Evolutionary conservation across 768 basidiomycete species (phyloP).

Genomic region (Phlebiopsis gigantea): DNA sequence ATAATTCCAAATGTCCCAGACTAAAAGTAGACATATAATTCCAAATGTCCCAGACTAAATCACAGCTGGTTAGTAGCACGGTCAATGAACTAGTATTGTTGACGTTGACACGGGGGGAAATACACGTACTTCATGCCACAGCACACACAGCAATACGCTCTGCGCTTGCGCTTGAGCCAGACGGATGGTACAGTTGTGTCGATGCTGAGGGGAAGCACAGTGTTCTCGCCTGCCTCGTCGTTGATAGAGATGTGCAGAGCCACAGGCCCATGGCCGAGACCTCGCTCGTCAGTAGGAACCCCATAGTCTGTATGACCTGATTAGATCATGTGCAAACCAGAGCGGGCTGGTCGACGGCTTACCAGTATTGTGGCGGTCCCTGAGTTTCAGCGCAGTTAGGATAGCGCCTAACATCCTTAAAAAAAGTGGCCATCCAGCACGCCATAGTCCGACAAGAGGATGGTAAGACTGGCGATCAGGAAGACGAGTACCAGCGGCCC

Average conservation of each 20-base stretch:
- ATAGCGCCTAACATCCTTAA: constrained; percentile 38
- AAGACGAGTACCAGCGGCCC: too few relatives aligned
- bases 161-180: constrained; percentile 29
- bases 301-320: constrained; percentile 32
- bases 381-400: constrained; percentile 44
- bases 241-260: constrained; percentile 22
- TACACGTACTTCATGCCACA: constrained; percentile 42
- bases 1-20: constrained; percentile 48
- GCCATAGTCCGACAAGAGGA: too few relatives aligned
- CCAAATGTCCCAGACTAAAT: constrained; percentile 42
- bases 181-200: constrained; percentile 22
- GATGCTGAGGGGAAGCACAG: constrained; percentile 10
- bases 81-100: not conserved
- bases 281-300: constrained; percentile 37
- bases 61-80: too few relatives aligned
- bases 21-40: constrained; percentile 38
- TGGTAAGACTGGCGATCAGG: too few relatives aligned
- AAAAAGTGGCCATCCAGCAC: too few relatives aligned
- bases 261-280: constrained; percentile 17
- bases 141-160: constrained; percentile 42
- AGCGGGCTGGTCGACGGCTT: constrained; percentile 16
- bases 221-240: constrained; percentile 5
- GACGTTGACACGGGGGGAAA: not conserved
- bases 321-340: not conserved
- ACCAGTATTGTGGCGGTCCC: constrained; percentile 44